Percentiles rank a stretch among this genome's conserved stretches.
Evolutionary conservation across 169 alveolate species (phyloP).

Genomic region (Pseudocohnilembus persalinus): DNA sequence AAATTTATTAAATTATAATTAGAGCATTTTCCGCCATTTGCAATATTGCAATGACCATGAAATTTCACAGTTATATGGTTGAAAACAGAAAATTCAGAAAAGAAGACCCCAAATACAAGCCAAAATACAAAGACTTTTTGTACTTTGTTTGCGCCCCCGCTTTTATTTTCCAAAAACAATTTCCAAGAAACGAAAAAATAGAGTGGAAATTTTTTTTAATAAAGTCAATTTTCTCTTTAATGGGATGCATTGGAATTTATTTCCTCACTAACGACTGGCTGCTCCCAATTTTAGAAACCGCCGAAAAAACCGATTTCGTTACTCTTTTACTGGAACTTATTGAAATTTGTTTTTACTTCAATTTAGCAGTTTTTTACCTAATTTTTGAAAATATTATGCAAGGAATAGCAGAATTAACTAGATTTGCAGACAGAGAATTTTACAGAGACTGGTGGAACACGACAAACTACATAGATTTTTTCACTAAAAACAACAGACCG

Average conservation of each 20-base stretch:
- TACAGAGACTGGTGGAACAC: conserved; percentile 41
- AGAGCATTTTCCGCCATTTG: background rate
- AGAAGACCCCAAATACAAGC: background rate
- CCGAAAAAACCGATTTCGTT: background rate
- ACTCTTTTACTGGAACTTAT: background rate
- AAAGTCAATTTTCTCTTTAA: background rate
- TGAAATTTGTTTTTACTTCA: background rate
- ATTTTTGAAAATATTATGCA: conserved; percentile 10
- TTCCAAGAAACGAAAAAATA: background rate
- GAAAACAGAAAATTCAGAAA: background rate
- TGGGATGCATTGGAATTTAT: background rate
- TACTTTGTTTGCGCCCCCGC: background rate
- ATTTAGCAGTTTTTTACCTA: conserved; percentile 21
- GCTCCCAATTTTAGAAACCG: background rate
- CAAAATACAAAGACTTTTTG: background rate
- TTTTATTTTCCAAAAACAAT: no score
- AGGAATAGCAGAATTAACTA: conserved; percentile 14
- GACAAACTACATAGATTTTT: background rate
- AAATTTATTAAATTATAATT: no score
- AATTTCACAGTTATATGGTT: background rate
- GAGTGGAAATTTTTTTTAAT: no score
- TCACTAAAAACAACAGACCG: background rate
- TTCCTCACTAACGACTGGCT: background rate
- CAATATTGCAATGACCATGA: background rate
- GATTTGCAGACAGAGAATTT: conserved; percentile 39